Base-by-base conservation (phyloP, 2,329 filamentous ascomycete species). In the Colletotrichum cereale region DNA sequence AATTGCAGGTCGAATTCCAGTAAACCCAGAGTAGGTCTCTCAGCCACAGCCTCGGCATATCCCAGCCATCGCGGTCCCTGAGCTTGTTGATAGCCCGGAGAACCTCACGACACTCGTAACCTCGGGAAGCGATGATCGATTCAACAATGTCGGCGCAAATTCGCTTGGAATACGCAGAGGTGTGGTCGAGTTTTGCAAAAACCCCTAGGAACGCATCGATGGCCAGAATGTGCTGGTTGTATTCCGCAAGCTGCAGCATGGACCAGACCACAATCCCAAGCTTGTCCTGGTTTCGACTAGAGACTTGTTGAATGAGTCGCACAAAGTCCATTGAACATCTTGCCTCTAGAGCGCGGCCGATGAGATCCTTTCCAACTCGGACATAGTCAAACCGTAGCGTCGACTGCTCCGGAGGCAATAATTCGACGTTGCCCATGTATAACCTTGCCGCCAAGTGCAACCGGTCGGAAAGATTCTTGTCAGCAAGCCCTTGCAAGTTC, bases 171-270 rank as follows among this genome's bases (percentile, higher is more conserved):
- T 62, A 70, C 21, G 53, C n/a, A 2, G 47, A 26, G 38, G 26
- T 52, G 31, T 34, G 21, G 11, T 47, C 44, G n/a, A 67, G 44
- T 24, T 42, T 42, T 5, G 55, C n/a, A 31, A 67, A 68, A n/a
- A 60, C 40, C 14, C 47, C 47, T 14, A 66, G 34, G 34, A 74
- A 74, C 10, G 50, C 50, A 36, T 74, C 73, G 36, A 74, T 66
- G 24, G 64, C 67, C 57, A 72, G 47, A 18, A 36, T 36, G 34
- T 62, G 61, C 18, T 73, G 52, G 24, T 47, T 40, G 18, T 57
- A 26, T 10, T 47, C 44, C 5, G 21, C 34, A 21, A 74, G 71
- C 26, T 64, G 50, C 18, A 26, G 29, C 40, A 74, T 67, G 38
- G 72, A 66, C 64, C 64, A 64, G 5, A 48, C 44, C 11, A 53